Evolutionary conservation across 495 filamentous ascomycete species (phyloP).

Genomic region (Hyaloscypha finlandica): DNA sequence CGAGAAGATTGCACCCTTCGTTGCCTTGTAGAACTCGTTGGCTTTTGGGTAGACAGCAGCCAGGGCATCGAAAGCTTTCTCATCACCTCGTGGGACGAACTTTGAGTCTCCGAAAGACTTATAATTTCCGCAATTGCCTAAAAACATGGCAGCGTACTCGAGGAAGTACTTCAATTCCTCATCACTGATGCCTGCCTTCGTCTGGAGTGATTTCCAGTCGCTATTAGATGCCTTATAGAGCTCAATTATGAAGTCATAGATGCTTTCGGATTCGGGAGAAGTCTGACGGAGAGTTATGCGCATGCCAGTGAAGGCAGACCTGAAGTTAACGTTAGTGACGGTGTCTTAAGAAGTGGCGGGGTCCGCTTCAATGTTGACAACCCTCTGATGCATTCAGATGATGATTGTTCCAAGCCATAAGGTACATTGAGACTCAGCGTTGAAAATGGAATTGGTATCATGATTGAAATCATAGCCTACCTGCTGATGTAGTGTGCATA

Average conservation of each 20-base stretch:
- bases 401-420: not conserved
- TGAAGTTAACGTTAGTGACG: conserved; percentile 37
- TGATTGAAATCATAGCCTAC: conserved; percentile 44
- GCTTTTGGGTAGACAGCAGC: conserved; percentile 62
- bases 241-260: conserved; percentile 80
- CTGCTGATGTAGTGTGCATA: conserved; percentile 93
- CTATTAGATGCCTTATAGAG: conserved; percentile 74
- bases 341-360: not conserved
- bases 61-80: conserved; percentile 69
- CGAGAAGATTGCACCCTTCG: conserved; percentile 74
- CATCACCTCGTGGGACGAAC: conserved; percentile 79
- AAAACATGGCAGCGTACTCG: conserved; percentile 84
- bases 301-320: conserved; percentile 81
- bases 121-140: conserved; percentile 93
- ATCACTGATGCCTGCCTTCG: conserved; percentile 68
- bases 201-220: conserved; percentile 73
- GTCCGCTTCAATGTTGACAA: not conserved
- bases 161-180: conserved; percentile 75
- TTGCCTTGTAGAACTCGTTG: conserved; percentile 64
- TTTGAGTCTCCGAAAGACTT: conserved; percentile 96
- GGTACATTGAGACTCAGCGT: not conserved
- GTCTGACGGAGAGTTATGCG: conserved; percentile 86
- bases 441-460: not conserved
- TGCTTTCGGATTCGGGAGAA: conserved; percentile 85
- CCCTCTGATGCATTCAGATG: not conserved